Base-by-base conservation (phyloP, 805 yeast species). In the Lipomyces starkeyi region DNA sequence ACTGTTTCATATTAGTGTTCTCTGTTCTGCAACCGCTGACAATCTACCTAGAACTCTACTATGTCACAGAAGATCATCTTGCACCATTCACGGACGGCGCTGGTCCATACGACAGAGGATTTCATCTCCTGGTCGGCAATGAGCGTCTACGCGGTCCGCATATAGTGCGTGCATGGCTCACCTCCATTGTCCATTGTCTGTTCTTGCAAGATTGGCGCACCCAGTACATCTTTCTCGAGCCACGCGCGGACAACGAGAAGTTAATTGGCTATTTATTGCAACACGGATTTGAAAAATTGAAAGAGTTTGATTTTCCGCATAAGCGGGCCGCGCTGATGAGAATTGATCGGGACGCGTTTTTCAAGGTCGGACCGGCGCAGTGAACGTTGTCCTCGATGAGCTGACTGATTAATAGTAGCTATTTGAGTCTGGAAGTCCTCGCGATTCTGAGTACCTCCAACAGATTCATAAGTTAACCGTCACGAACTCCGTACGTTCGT, bases 101-200 rank as follows among this genome's bases (percentile, higher is more conserved):
- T 4, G 65, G 63, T 32, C 60, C 67, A 9, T 68, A 69, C 63
- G 76, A 74, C 59, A 69, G 74, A 58, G 76, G 76, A 14, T 73
- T 74, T 59, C 76, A 74, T 63, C 62, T 74, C 32, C 69, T 74
- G 5, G 76, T 74, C 32, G 76, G 76, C 49, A 65, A 68, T 14
- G 75, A 73, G 29, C 43, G 40, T 47, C 67, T 74, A n/a, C 71
- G 76, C 25, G 76, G 76, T 2, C 76, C 76, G 17, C 74, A 73
- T 43, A 63, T 65, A 8, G 76, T 74, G 11, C 64, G 64, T 13
- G 72, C 66, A 4, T 74, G 76, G 76, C 58, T 74, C 3, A 59
- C 72, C 14, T 71, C 75, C 13, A 61, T 74, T 37, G 61, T 66
- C n/a, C 76, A 74, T 43, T 71, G 55, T 62, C 65, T 74, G 17